Evolutionary conservation across 169 alveolate species (phyloP).

Genomic region (Cryptosporidium xiaoi): DNA sequence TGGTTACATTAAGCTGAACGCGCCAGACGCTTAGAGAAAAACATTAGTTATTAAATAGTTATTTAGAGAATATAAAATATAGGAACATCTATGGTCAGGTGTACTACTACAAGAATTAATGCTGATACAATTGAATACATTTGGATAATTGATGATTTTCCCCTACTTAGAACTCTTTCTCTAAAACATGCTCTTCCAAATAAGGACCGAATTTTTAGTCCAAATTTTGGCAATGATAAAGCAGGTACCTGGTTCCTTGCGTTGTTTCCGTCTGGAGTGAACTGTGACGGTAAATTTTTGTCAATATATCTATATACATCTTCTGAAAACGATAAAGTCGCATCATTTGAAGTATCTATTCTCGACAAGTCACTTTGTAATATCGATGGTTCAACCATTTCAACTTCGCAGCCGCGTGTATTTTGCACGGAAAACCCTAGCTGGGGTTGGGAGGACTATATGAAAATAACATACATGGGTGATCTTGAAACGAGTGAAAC

Average conservation of each 20-base stretch:
- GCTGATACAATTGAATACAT: conserved; percentile 24
- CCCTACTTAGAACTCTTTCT: conserved; percentile 57
- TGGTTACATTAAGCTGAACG: too few species aligned
- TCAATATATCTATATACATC: conserved; percentile 46
- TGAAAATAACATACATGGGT: conserved; percentile 7
- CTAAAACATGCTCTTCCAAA: conserved; percentile 60
- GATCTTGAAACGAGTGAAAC: background rate
- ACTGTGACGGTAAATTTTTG: conserved; percentile 45
- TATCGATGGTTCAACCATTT: conserved; percentile 47
- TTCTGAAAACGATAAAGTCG: conserved; percentile 41
- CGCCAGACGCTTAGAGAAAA: too few species aligned
- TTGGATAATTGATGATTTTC: conserved; percentile 72
- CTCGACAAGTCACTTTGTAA: conserved; percentile 5
- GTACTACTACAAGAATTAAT: conserved; percentile 37
- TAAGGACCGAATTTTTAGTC: conserved; percentile 56
- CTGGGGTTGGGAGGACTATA: conserved; percentile 75
- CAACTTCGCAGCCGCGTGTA: conserved; percentile 59
- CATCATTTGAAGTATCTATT: conserved; percentile 57
- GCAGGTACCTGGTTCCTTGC: conserved; percentile 65
- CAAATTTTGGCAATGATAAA: conserved; percentile 57
- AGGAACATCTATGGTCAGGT: background rate
- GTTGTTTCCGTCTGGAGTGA: conserved; percentile 67
- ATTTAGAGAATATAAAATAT: too few species aligned
- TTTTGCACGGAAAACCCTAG: conserved; percentile 41
- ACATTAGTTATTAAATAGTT: too few species aligned